Percentiles rank a stretch among this genome's conserved stretches.
Evolutionary conservation across 2,329 filamentous ascomycete species (phyloP).

Genomic region (Pseudodiploospora longispora): DNA sequence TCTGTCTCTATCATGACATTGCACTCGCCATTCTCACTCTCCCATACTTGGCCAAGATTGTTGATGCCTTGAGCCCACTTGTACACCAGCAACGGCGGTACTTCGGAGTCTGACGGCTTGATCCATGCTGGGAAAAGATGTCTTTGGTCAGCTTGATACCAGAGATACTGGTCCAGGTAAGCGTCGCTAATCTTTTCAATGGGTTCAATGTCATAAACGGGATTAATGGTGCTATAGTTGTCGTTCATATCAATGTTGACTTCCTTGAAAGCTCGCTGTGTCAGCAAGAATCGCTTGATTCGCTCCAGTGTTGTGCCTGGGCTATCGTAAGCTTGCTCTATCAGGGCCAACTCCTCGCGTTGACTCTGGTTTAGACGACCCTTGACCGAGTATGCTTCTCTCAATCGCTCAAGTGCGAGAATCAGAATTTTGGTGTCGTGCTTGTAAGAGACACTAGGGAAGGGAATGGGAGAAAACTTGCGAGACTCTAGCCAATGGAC

Average conservation of each 20-base stretch:
- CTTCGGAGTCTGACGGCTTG: constrained; percentile 96
- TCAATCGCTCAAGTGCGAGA: constrained; percentile 80
- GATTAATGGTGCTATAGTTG: constrained; percentile 98
- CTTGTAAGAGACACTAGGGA: constrained; percentile 98
- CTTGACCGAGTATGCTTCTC: constrained; percentile 97
- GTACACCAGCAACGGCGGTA: constrained; percentile 87
- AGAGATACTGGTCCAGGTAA: constrained; percentile 95
- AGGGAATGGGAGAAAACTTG: constrained; percentile 97
- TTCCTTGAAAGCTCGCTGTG: constrained; percentile 97
- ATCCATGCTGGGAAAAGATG: constrained; percentile 98
- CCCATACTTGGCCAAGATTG: constrained; percentile 93
- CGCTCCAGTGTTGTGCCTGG: constrained; percentile 91
- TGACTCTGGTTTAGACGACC: constrained; percentile 95
- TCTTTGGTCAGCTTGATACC: constrained; percentile 97
- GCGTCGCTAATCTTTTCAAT: constrained; percentile 99
- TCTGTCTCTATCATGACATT: constrained; percentile 99
- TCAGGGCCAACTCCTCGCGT: constrained; percentile 89
- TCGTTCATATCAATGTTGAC: constrained; percentile 99
- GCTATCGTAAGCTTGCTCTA: constrained; percentile 97
- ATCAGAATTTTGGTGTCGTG: constrained; percentile 99
- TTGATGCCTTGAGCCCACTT: constrained; percentile 99
- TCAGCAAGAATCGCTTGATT: constrained; percentile 95
- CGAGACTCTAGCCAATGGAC: constrained; percentile 98
- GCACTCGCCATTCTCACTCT: constrained; percentile 86
- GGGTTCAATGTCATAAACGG: constrained; percentile 96